Evolutionary conservation across 2,329 filamentous ascomycete species (phyloP).

Genomic region (Aspergillus eucalypticola): DNA sequence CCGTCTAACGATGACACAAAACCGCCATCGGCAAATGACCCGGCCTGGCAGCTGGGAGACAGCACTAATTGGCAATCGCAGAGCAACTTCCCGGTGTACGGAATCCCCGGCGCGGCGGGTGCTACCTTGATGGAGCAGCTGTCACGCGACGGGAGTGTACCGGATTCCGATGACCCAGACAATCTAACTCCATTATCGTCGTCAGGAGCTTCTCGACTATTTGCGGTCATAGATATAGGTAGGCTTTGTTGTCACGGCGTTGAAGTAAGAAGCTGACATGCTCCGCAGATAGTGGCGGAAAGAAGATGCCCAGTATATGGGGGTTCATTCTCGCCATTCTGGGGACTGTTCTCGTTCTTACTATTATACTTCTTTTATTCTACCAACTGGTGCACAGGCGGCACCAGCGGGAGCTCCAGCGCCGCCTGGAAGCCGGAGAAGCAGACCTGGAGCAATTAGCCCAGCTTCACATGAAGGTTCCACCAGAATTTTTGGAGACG

Average conservation of each 20-base stretch:
- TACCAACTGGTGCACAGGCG: conserved; percentile 76
- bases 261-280: not conserved
- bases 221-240: conserved; percentile 52
- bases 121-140: conserved; percentile 69
- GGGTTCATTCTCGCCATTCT: conserved; percentile 73
- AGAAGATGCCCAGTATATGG: conserved; percentile 71
- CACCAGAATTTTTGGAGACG: conserved; percentile 66
- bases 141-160: conserved; percentile 63
- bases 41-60: conserved; percentile 70
- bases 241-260: conserved; percentile 10
- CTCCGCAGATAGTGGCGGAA: conserved; percentile 24
- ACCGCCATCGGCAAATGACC: conserved; percentile 66
- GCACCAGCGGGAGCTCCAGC: conserved; percentile 66
- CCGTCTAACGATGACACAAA: conserved; percentile 50
- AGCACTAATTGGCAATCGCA: conserved; percentile 68
- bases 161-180: not conserved
- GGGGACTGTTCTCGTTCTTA: conserved; percentile 74
- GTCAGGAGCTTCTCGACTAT: conserved; percentile 44
- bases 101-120: conserved; percentile 69
- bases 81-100: conserved; percentile 81
- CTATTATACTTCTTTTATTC: conserved; percentile 64
- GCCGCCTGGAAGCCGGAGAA: conserved; percentile 73
- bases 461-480: conserved; percentile 78
- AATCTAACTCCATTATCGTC: not conserved
- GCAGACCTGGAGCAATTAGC: conserved; percentile 84